Conservation (phyloP, 2,329 filamentous ascomycete genomes). For the Hirsutella thompsonii region DNA sequence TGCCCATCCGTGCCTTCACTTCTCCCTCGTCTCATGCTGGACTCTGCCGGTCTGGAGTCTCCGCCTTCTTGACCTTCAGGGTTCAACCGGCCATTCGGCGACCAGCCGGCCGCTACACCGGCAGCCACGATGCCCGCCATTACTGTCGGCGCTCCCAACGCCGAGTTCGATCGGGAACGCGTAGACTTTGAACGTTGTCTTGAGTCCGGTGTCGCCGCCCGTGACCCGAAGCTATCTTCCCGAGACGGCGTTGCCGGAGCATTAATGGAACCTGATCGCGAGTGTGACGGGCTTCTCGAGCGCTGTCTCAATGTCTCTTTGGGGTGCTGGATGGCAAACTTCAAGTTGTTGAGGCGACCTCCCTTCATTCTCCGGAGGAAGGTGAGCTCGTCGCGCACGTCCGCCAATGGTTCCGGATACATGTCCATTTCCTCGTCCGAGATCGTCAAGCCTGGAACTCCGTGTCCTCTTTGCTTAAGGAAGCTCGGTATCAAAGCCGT, state of each 20-base stretch:
- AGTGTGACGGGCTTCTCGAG: slow-evolving; percentile 50
- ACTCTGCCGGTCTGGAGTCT: slow-evolving; percentile 6
- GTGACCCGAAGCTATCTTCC: slow-evolving; percentile 36
- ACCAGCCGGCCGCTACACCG: slow-evolving; percentile 65
- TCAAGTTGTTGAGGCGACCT: slow-evolving; percentile 68
- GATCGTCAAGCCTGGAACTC: slow-evolving; percentile 43
- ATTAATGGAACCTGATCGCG: slow-evolving; percentile 49
- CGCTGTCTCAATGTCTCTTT: slow-evolving; percentile 53
- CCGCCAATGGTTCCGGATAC: slow-evolving; percentile 60
- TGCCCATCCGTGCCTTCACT: slow-evolving; percentile 4
- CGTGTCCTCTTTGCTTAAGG: slow-evolving; percentile 33
- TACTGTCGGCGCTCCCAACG: slow-evolving; percentile 60
- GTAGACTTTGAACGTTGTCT: slow-evolving; percentile 55
- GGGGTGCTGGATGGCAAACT: slow-evolving; percentile 65
- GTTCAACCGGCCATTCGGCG: slow-evolving; percentile 44
- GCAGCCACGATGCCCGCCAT: slow-evolving; percentile 78
- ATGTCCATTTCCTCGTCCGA: slow-evolving; percentile 54
- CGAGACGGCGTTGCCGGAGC: slow-evolving; percentile 51
- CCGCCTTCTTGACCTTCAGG: slow-evolving; percentile 13
- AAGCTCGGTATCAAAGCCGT: slow-evolving; percentile 38
- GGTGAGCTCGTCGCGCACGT: slow-evolving; percentile 67
- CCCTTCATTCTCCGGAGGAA: slow-evolving; percentile 73
- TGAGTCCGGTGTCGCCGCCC: slow-evolving; percentile 43
- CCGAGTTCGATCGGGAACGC: slow-evolving; percentile 54
- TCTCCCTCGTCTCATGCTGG: slow-evolving; percentile 3